These are phyloP conservation scores for Globisporangium recalcitrans DNA, from an alignment of 352 stramenopile species.

Conservation along the genomic window DNA sequence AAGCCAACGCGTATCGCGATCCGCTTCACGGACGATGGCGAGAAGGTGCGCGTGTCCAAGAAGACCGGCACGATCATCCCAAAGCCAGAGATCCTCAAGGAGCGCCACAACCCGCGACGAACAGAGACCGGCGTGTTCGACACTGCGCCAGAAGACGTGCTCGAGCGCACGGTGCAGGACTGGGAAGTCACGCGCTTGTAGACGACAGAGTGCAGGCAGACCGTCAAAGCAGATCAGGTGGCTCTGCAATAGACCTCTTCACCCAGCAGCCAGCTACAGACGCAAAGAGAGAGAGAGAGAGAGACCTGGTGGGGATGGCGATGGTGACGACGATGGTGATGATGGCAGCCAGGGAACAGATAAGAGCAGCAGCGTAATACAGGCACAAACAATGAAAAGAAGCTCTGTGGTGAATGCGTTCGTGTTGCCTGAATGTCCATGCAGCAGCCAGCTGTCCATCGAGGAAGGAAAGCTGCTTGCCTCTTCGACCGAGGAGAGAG, in stretches of 20 bases:
- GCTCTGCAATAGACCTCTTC: not conserved
- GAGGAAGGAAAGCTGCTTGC: not conserved
- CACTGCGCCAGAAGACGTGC: constrained; percentile 69
- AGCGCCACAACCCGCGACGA: constrained; percentile 77
- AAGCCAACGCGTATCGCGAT: constrained; percentile 76
- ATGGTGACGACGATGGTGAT: not conserved
- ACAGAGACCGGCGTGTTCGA: constrained; percentile 82
- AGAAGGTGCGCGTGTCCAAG: constrained; percentile 94
- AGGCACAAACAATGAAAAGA: not conserved
- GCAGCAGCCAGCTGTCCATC: too few species aligned
- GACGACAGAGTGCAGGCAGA: constrained; percentile 6
- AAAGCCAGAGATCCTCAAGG: constrained; percentile 88
- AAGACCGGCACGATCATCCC: constrained; percentile 95
- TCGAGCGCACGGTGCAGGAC: constrained; percentile 74
- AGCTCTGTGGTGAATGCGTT: not conserved
- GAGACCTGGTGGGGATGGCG: not conserved
- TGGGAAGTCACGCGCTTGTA: constrained; percentile 73
- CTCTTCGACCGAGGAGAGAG: too few species aligned
- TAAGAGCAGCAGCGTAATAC: constrained; percentile 5
- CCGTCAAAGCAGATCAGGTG: not conserved
- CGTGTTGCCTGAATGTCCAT: not conserved
- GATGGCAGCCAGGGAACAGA: not conserved
- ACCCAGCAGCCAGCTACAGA: not conserved
- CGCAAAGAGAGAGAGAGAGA: not conserved
- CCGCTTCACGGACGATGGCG: constrained; percentile 88